Percentiles rank a stretch among this genome's conserved stretches.
phyloP scores from a whole-genome alignment of 331 rosid species.

The Dryas integrifolia region DNA sequence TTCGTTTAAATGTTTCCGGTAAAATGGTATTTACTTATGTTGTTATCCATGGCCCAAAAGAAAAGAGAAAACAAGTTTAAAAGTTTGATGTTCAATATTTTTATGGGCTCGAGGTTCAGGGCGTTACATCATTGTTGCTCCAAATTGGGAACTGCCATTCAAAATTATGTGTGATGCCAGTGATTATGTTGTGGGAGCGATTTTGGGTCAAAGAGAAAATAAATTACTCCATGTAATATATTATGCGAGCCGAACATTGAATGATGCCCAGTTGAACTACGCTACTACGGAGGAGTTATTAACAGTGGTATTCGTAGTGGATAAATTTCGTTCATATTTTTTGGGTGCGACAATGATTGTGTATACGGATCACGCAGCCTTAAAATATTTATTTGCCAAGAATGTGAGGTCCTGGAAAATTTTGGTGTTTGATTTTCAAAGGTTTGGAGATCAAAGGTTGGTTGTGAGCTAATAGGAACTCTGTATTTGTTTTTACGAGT shows the following conservation, averaged over 20 bases:
- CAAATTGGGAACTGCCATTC: not conserved
- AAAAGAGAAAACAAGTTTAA: no score
- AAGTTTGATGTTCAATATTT: no score
- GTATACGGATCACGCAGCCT: not conserved
- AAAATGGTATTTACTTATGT: no score
- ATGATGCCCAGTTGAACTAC: not conserved
- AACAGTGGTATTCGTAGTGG: not conserved
- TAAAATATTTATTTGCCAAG: not conserved
- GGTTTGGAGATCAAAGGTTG: no score
- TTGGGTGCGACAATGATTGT: not conserved
- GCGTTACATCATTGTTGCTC: not conserved
- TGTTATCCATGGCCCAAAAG: no score
- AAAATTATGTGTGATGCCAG: not conserved
- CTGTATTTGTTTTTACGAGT: no score
- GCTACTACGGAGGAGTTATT: not conserved
- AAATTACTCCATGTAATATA: not conserved
- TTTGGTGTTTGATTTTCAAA: no score
- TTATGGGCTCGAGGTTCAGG: no score
- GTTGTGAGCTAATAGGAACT: no score
- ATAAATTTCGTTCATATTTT: not conserved
- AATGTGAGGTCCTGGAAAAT: no score
- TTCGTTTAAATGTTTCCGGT: no score
- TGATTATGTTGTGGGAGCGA: not conserved
- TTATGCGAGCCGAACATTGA: not conserved
- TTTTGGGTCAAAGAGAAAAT: not conserved